Base-by-base conservation (phyloP, 495 filamentous ascomycete genomes). In the Tuber melanosporum region DNA sequence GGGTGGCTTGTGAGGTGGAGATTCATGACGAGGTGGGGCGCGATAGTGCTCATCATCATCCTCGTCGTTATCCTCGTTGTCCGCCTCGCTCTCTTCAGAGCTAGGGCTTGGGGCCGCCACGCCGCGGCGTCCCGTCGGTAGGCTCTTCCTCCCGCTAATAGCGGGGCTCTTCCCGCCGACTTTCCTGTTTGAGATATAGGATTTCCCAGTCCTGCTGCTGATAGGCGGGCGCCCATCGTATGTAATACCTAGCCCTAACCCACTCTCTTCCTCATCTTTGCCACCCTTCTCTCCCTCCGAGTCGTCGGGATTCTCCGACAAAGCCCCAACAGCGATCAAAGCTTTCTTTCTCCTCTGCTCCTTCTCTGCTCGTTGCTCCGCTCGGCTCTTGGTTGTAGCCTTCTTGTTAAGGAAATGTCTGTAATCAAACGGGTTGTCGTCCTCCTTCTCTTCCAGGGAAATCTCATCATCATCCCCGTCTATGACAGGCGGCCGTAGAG, bases 381-480 rank as follows among this genome's bases (percentile, higher is more conserved):
- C 78, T n/a, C 77, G 77, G n/a, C 73, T 71, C n/a, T 83, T 79
- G 22, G 75, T 80, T 6, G 79, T 81, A 49, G 71, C 73, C 44
- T 82, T 82, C 41, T 82, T 82, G 47, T 83, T 83, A 71, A 83
- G 72, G 62, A 83, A 83, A 49, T 83, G 74, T 43, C 82, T 76
- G 73, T 74, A 83, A 70, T 83, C 82, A 46, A 79, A 83, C 43
- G 80, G 80, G 70, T 81, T 81, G 22, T 80, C 78, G n/a, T 80
- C 78, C 41, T 81, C 80, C n/a, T 78, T 82, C 66, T 81, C 79
- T 26, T 73, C 79, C 19, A 57, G 57, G 22, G 71, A 75, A 14
- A 73, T 82, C 36, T 83, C 82, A 26, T 77, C 77, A 19, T 83
- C 82, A 41, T 81, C 82, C 42, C 72, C 79, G 46, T 79, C 79